Percentiles rank a stretch among this genome's conserved stretches.
Conservation (phyloP, 306 rosid genomes). For the Trifolium subterraneum region DNA sequence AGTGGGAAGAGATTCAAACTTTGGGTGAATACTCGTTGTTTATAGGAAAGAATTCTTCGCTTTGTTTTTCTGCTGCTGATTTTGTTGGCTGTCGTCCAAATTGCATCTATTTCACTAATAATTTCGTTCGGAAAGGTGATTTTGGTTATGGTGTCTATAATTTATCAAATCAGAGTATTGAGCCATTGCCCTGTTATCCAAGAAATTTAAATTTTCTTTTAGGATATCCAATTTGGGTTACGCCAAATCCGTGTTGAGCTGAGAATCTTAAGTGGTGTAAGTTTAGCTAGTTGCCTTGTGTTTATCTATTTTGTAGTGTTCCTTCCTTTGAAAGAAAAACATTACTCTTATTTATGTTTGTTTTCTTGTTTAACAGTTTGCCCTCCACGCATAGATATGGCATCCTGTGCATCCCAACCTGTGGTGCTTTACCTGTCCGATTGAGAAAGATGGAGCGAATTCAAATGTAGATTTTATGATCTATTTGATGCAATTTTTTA, state of each 20-base stretch:
- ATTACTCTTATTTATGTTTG: background rate
- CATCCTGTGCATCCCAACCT: background rate
- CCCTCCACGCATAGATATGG: too few relatives aligned
- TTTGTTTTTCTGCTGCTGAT: slow-evolving; percentile 56
- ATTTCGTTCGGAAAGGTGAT: slow-evolving; percentile 59
- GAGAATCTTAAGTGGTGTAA: background rate
- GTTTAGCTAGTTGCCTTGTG: background rate
- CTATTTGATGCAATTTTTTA: background rate
- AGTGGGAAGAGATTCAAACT: slow-evolving; percentile 54
- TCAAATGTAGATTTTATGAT: too few relatives aligned
- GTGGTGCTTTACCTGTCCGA: too few relatives aligned
- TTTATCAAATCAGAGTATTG: slow-evolving; percentile 46
- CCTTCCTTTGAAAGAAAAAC: background rate
- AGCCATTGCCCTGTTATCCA: slow-evolving; percentile 54
- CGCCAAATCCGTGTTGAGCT: slow-evolving; percentile 59
- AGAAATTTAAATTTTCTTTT: background rate
- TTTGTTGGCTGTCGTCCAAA: slow-evolving; percentile 51
- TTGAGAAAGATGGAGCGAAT: too few relatives aligned
- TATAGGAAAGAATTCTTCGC: slow-evolving; percentile 56
- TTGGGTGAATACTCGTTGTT: slow-evolving; percentile 62
- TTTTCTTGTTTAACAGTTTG: background rate
- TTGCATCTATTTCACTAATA: slow-evolving; percentile 64
- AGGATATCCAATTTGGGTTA: slow-evolving; percentile 65
- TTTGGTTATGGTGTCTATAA: slow-evolving; percentile 62
- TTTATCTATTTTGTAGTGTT: background rate